Evolutionary conservation across 805 yeast species (phyloP).

Genomic region (Yamadazyma sp.): DNA sequence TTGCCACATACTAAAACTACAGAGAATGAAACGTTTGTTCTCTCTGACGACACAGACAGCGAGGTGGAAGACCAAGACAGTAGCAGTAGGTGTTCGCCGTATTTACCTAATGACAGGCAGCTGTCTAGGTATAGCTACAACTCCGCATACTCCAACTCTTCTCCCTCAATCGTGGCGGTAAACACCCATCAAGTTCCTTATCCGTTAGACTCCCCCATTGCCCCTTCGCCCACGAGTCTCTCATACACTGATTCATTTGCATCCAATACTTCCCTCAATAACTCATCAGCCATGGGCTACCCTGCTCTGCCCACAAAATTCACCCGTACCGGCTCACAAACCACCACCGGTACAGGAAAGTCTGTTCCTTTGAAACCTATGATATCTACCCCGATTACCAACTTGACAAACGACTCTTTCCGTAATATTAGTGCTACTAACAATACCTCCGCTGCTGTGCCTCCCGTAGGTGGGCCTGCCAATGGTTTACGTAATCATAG

Average conservation of each 20-base stretch:
- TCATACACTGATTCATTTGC: conserved; percentile 8
- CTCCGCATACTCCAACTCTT: conserved; percentile 3
- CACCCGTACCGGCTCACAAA: conserved; percentile 11
- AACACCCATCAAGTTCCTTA: conserved; percentile 13
- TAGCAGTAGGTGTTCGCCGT: conserved; percentile 2
- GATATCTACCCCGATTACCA: conserved; percentile 18
- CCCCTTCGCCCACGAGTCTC: conserved; percentile 14
- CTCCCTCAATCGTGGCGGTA: not conserved
- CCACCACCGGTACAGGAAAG: conserved; percentile 9
- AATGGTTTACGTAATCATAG: conserved; percentile 9
- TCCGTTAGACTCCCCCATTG: conserved; percentile 19
- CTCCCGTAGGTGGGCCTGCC: not conserved
- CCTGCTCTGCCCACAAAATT: conserved; percentile 5
- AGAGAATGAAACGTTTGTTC: not conserved
- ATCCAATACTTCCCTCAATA: conserved; percentile 3
- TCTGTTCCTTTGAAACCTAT: conserved; percentile 13
- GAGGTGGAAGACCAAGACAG: conserved; percentile 1
- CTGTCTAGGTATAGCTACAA: conserved; percentile 3
- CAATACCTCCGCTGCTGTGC: not conserved
- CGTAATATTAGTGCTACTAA: not conserved
- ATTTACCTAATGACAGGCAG: not conserved
- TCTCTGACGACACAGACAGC: conserved; percentile 2
- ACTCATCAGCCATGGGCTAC: not conserved
- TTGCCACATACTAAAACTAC: not conserved
- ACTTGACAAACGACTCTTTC: conserved; percentile 5